These are phyloP conservation scores for Aphanomyces astaci DNA, from an alignment of 352 stramenopile genomes.

Conservation along the genomic window DNA sequence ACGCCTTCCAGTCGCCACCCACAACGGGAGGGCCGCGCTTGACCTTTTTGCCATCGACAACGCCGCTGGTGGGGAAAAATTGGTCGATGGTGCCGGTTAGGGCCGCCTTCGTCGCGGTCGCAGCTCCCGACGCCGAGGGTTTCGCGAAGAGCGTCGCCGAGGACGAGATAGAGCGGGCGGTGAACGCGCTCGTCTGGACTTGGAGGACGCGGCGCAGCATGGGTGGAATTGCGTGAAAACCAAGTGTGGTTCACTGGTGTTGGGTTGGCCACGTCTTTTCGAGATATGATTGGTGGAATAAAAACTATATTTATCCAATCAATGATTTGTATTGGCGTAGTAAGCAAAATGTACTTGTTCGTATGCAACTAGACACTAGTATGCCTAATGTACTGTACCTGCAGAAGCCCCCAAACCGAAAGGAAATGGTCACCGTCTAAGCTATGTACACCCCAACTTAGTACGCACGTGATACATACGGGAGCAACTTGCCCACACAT, in stretches of 20 bases:
- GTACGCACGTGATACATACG: no score
- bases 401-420: no score
- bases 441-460: no score
- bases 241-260: not conserved
- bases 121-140: not conserved
- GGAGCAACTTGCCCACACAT: no score
- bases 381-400: no score
- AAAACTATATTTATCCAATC: not conserved
- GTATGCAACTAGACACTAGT: no score
- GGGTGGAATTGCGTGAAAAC: not conserved
- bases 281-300: not conserved
- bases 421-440: no score
- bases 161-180: conserved; percentile 34
- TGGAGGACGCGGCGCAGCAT: not conserved
- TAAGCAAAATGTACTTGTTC: no score
- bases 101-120: not conserved
- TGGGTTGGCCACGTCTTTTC: not conserved
- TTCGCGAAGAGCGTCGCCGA: not conserved
- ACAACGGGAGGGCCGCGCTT: conserved; percentile 30
- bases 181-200: not conserved
- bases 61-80: conserved; percentile 16
- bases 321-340: no score
- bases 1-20: conserved; percentile 91
- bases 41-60: conserved; percentile 19
- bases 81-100: conserved; percentile 22